A percentile compares a stretch with the other conserved stretches of the same genome.
phyloP scores from a whole-genome alignment of 495 filamentous ascomycete species.

The Immersiella caudata region DNA sequence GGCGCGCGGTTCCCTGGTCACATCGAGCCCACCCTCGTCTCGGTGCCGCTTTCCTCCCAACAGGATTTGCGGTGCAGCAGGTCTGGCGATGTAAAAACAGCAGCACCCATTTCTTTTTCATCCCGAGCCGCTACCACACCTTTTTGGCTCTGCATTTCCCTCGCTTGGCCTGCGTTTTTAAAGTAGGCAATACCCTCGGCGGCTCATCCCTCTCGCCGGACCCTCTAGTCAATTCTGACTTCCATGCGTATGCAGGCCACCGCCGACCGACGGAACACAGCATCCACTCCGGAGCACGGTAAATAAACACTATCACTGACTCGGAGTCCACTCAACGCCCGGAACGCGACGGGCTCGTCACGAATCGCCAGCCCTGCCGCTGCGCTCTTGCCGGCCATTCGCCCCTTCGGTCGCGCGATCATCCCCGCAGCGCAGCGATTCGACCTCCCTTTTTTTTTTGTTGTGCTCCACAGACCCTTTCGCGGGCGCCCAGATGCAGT shows the following conservation, averaged over 20 bases:
- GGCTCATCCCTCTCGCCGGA: neutral
- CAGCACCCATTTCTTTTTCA: conserved; percentile 8
- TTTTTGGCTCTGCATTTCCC: conserved; percentile 8
- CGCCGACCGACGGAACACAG: conserved; percentile 9
- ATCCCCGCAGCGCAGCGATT: neutral
- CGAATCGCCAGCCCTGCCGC: conserved; percentile 22
- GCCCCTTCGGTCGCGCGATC: conserved; percentile 15
- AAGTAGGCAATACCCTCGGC: neutral
- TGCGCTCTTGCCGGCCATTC: conserved; percentile 11
- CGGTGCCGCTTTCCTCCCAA: conserved; percentile 20
- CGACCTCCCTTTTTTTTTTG: conserved; percentile 8
- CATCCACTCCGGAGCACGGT: neutral
- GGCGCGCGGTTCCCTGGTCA: neutral
- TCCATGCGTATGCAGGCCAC: conserved; percentile 3
- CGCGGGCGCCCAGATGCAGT: conserved; percentile 4
- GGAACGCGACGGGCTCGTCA: conserved; percentile 12
- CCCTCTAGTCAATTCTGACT: neutral
- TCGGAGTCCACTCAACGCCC: conserved; percentile 3
- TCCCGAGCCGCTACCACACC: conserved; percentile 20
- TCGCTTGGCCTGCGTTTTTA: conserved; percentile 7
- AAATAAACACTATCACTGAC: conserved; percentile 14
- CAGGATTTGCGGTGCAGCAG: conserved; percentile 9
- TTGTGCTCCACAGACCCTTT: conserved; percentile 13
- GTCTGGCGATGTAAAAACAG: conserved; percentile 22
- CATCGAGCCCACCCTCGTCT: conserved; percentile 3